Evolutionary conservation across 371 early-diverging fungal genomes (phyloP).

Genomic region (Choanephora cucurbitarum): DNA sequence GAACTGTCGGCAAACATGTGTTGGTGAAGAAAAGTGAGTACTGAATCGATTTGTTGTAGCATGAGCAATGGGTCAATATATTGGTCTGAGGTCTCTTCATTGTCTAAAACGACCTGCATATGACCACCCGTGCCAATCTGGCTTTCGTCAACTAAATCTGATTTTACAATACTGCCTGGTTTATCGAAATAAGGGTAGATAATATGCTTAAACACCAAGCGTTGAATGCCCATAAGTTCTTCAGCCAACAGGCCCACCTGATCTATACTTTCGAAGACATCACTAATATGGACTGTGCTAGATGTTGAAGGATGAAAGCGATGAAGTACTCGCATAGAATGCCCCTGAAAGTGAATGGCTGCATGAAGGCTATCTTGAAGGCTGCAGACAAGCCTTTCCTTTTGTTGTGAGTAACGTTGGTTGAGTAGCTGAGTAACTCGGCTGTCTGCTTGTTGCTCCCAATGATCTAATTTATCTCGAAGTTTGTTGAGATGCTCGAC

Average conservation of each 20-base stretch:
- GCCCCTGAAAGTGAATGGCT: constrained; percentile 16
- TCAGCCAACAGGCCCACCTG: constrained; percentile 16
- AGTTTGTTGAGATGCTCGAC: constrained; percentile 5
- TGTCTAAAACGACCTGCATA: constrained; percentile 10
- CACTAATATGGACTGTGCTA: neutral
- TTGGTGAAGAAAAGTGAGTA: constrained; percentile 20
- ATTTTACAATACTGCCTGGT: neutral
- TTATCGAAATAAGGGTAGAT: constrained; percentile 20
- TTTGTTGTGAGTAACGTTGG: neutral
- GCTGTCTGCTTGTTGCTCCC: constrained; percentile 6
- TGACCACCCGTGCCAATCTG: constrained; percentile 4
- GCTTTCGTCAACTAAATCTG: constrained; percentile 1
- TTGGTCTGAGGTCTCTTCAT: neutral
- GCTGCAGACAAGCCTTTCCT: neutral
- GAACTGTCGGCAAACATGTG: constrained; percentile 10
- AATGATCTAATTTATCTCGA: neutral
- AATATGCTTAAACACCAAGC: constrained; percentile 21
- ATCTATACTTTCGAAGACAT: constrained; percentile 15
- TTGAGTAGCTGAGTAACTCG: neutral
- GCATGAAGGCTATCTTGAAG: constrained; percentile 17
- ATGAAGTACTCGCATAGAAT: constrained; percentile 8
- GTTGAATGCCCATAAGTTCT: constrained; percentile 17
- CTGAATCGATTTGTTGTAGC: constrained; percentile 17
- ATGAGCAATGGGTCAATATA: constrained; percentile 15
- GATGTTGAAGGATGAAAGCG: neutral